Conservation (phyloP, 352 stramenopile species). For the Pythium apleroticum region DNA sequence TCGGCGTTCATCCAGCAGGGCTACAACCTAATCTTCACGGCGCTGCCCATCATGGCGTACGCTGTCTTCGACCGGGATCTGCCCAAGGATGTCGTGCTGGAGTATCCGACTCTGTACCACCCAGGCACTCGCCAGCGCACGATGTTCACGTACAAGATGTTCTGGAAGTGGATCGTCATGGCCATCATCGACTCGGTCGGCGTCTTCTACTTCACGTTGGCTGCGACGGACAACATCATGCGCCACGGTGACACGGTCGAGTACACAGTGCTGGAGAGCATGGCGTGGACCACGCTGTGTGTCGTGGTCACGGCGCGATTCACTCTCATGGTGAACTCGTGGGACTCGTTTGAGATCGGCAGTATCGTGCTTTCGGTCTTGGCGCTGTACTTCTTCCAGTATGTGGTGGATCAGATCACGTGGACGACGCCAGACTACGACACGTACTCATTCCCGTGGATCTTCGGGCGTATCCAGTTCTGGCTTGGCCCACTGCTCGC, state of each 20-base stretch:
- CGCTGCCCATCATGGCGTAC: constrained; percentile 90
- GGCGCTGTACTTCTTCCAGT: constrained; percentile 65
- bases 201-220: constrained; percentile 64
- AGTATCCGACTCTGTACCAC: constrained; percentile 74
- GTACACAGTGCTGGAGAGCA: constrained; percentile 58
- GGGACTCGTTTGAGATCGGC: constrained; percentile 61
- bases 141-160: constrained; percentile 79
- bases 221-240: constrained; percentile 55
- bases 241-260: constrained; percentile 54
- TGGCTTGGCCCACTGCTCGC: constrained; percentile 80
- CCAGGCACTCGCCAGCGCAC: constrained; percentile 46
- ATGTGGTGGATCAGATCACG: constrained; percentile 61
- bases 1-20: constrained; percentile 84
- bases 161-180: constrained; percentile 85
- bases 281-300: constrained; percentile 78
- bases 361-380: constrained; percentile 59
- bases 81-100: constrained; percentile 57
- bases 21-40: constrained; percentile 96
- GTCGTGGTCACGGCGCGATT: constrained; percentile 78
- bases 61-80: constrained; percentile 83
- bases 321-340: constrained; percentile 80
- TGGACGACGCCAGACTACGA: constrained; percentile 56
- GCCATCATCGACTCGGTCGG: constrained; percentile 78
- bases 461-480: constrained; percentile 61
- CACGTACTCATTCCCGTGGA: constrained; percentile 79